Percentiles rank a stretch among this genome's conserved stretches.
These are phyloP conservation scores for Panaeolus cyanescens DNA, from an alignment of 768 basidiomycete species.

Conservation along the genomic window DNA sequence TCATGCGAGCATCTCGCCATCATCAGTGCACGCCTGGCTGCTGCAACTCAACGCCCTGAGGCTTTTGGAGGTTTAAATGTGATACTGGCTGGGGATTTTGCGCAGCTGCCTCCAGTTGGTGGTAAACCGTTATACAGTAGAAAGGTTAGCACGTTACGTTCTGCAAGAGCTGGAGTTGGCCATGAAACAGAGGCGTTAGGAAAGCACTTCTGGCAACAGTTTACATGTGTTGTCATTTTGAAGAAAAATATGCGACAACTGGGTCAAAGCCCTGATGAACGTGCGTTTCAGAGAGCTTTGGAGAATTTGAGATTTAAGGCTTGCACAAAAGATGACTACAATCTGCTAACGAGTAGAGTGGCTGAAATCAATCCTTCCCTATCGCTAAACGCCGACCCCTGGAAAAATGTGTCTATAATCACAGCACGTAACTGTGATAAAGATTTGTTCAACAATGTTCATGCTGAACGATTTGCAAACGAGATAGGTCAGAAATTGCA, in stretches of 20 bases:
- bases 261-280: constrained; percentile 23
- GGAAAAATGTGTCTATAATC: constrained; percentile 34
- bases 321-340: constrained; percentile 33
- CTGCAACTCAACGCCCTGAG: constrained; percentile 15
- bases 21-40: constrained; percentile 24
- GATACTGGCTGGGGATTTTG: constrained; percentile 45
- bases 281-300: constrained; percentile 22
- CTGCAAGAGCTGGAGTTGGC: constrained; percentile 21
- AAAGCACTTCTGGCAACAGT: constrained; percentile 34
- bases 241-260: constrained; percentile 34
- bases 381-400: constrained; percentile 14
- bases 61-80: constrained; percentile 39
- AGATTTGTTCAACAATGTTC: constrained; percentile 32
- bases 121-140: constrained; percentile 21
- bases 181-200: constrained; percentile 36
- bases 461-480: constrained; percentile 28
- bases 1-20: constrained; percentile 27
- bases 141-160: not conserved
- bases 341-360: constrained; percentile 23
- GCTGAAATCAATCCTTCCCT: constrained; percentile 7
- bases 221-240: constrained; percentile 36
- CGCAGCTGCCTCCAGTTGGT: constrained; percentile 34
- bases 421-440: constrained; percentile 28
- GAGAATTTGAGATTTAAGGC: constrained; percentile 24
- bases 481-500: constrained; percentile 23